Evolutionary conservation across 2,329 filamentous ascomycete genomes (phyloP).

Genomic region (Calonectria henricotiae): DNA sequence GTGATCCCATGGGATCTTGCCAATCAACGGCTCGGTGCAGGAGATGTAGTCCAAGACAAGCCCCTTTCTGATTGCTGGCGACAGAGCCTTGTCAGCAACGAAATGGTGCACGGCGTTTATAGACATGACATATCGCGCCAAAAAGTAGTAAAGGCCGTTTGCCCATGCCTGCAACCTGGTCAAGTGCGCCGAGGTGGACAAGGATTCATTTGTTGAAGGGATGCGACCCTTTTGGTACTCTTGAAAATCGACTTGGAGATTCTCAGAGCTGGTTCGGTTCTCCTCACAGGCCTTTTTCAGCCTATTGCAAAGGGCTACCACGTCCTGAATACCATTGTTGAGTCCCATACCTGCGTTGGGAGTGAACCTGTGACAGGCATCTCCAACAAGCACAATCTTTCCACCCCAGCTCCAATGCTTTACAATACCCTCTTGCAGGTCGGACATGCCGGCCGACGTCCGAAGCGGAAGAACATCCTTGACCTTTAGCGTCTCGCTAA

Average conservation of each 20-base stretch:
- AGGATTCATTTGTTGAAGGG: neutral
- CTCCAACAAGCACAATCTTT: slow-evolving; percentile 54
- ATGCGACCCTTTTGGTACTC: slow-evolving; percentile 4
- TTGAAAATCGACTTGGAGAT: neutral
- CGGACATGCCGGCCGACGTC: slow-evolving; percentile 45
- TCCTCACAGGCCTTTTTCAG: neutral
- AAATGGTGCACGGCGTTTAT: slow-evolving; percentile 3
- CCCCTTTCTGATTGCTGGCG: neutral
- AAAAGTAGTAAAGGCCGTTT: neutral
- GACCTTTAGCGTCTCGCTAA: slow-evolving; percentile 34
- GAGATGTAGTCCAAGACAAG: slow-evolving; percentile 12
- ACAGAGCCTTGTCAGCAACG: slow-evolving; percentile 9
- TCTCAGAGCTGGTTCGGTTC: neutral
- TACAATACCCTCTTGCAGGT: slow-evolving; percentile 56
- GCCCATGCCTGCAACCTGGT: slow-evolving; percentile 10
- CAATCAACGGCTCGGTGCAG: neutral
- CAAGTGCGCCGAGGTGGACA: neutral
- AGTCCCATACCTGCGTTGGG: slow-evolving; percentile 55
- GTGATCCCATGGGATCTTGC: neutral
- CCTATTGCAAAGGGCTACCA: slow-evolving; percentile 23
- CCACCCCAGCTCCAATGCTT: slow-evolving; percentile 51
- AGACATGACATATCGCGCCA: neutral
- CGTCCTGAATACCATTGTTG: slow-evolving; percentile 45
- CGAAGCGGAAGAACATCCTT: slow-evolving; percentile 24
- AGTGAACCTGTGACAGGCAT: slow-evolving; percentile 58